Evolutionary conservation across 768 basidiomycete genomes (phyloP), one percentile per base, ranked within the genome.

Genomic region (Boletus tomentosulus): DNA sequence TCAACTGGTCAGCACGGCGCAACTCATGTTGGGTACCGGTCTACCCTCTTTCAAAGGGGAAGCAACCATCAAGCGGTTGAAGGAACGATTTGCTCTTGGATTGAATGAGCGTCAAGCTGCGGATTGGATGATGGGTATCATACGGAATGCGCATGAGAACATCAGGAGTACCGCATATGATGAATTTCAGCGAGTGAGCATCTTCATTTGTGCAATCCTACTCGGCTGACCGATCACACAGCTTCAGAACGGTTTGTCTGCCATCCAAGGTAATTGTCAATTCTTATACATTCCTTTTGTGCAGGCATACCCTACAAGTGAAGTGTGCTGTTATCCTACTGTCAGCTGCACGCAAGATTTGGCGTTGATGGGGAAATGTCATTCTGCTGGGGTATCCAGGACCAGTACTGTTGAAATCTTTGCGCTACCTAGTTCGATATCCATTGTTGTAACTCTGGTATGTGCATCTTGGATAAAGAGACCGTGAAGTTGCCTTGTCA

Each of bases 41-140:
- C 74, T 99, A 27, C 97, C 97, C 11, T 94, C 91, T 6, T 98
- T 98, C 82, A 98, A 98, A 67, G 97, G 96, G 44, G 95, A 98
- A 66, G 76, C 76, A 0, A 98, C 97, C 3, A 95, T 98, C 68
- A 84, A 82, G 60, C 76, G 97, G 28, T 75, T 99, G 42, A 78
- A 83, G 53, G 93, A 97, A 56, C 82, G 97, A 24, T 99, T 97
- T 74, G 86, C 83, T 39, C 77, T 89, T 31, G 81, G 85, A 24
- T 67, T 96, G 50, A 87, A 82, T 51, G 97, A 99, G 64, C 79
- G 90, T 44, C 88, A 92, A 56, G 97, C 96, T 10, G 96, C 95
- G 0, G 92, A 96, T 42, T 95, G 80, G 71, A 98, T 98, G 94
- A 80, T 90, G 78, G 76, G 83, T 15, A 77, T 92, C 37, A 85